Base-by-base conservation (phyloP, 75 land plant species). In the Cryptomeria japonica region DNA sequence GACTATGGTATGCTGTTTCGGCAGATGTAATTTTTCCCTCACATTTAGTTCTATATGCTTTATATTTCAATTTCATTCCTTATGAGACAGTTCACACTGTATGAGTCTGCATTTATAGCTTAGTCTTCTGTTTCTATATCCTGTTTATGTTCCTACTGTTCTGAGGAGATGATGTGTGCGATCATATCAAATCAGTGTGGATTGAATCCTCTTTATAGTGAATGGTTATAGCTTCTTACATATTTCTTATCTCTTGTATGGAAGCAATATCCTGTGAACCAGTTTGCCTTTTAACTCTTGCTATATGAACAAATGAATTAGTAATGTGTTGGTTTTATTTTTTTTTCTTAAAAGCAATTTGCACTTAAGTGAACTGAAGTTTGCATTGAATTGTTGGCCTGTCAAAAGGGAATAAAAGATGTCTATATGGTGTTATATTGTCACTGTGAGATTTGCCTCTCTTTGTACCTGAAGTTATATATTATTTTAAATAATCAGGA, bases 1-100 rank as follows among this genome's bases (percentile, higher is more conserved):
- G 93, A 80, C 88, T 98, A 87, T 98, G 99, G 99, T 97, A 90
- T 70, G 93, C 85, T 73, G 80, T 37, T 36, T 49, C 18, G 46
- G 83, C 10, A 36, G 22, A 44, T 73, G 83, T 80, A 42, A 22
- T 2, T 9, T 80, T 9, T 42, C 83, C 22, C 79, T 77, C 22
- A 80, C 9, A 25, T 8, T 80, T 31, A 80, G n/a, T 80, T 80
- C 31, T 80, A 39, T 25, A 3, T 18, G 13, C 49, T 22, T 16
- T 39, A 80, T 80, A 9, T 2, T 80, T 7, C 46, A 80, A 39
- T 41, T 80, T 13, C 37, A 19, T 3, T 80, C 83, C 25, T 79
- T 80, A 42, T 39, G 83, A 42, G 31, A 25, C 44, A 39, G 19
- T 39, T 39, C 31, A 42, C 42, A n/a, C 16, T 25, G 44, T 80